Conservation (phyloP, 257 asterid genomes). For the Plectranthus barbatus region DNA sequence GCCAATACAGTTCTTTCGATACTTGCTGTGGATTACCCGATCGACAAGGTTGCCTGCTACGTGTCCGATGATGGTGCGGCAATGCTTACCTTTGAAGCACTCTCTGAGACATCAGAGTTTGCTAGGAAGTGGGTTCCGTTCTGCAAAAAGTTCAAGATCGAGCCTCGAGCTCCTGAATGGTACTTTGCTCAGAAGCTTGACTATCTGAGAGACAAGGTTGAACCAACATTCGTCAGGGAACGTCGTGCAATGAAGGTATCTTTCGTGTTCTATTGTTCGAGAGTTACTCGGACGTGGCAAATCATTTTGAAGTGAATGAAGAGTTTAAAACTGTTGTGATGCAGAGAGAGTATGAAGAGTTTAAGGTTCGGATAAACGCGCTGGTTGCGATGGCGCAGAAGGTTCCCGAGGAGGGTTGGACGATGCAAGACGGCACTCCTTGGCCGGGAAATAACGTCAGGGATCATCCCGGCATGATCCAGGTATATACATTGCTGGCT, state of each 20-base stretch:
- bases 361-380: slow-evolving; percentile 74
- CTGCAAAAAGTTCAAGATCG: slow-evolving; percentile 76
- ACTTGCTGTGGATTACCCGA: slow-evolving; percentile 91
- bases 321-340: not conserved
- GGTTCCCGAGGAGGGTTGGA: slow-evolving; percentile 99
- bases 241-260: slow-evolving; percentile 96
- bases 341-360: slow-evolving; percentile 96
- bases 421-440: slow-evolving; percentile 97
- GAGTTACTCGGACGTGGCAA: too few relatives aligned
- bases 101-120: slow-evolving; percentile 94
- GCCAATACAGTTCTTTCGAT: slow-evolving; percentile 95
- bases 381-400: slow-evolving; percentile 81
- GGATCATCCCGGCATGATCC: slow-evolving; percentile 99
- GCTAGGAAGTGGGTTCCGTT: slow-evolving; percentile 97
- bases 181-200: slow-evolving; percentile 79
- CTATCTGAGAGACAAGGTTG: slow-evolving; percentile 80
- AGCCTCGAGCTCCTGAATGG: slow-evolving; percentile 98
- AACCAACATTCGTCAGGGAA: slow-evolving; percentile 85
- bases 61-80: slow-evolving; percentile 99
- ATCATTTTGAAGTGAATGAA: too few relatives aligned
- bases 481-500: slow-evolving; percentile 35
- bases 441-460: slow-evolving; percentile 97
- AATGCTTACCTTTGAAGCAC: slow-evolving; percentile 98
- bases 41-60: slow-evolving; percentile 87
- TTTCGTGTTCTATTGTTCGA: not conserved